Base-by-base conservation (phyloP, 805 yeast genomes). In the Metschnikowia cerradonensis region DNA sequence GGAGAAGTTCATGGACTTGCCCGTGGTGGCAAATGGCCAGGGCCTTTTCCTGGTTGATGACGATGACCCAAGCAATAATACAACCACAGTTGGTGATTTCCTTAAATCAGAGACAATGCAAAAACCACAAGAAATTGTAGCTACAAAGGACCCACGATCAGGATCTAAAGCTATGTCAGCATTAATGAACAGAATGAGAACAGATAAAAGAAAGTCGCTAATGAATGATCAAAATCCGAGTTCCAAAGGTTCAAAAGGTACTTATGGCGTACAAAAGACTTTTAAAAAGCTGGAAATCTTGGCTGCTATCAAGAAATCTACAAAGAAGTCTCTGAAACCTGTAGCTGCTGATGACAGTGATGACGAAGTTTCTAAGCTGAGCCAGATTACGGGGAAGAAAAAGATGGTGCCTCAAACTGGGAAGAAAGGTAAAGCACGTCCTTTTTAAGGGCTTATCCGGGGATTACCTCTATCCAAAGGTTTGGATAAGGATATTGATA, bases 81-180 rank as follows among this genome's bases (percentile, higher is more conserved):
- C 23, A 6, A 47, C 48, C 38, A 64, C 61, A 11, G 55, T 70
- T n/a, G 67, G 70, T 14, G 67, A 69, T 23, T 67, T 70, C 49
- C 52, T 70, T 20, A 52, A 43, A 23, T 41, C 53, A 43, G 52
- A 58, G 23, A 40, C 45, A 19, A 36, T 48, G 19, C 50, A 47
- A 7, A 35, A 34, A 20, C 47, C 52, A 30, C 47, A 30, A 34
- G 39, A n/a, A 38, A 17, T 41, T 22, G 39, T 41, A 26, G 41
- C 49, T 14, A 23, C 50, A 4, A 52, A 50, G 14, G 56, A 56
- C 22, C 41, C 53, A 7, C 32, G 52, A n/a, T 44, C 54, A 11
- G 58, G 60, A 26, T 68, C 72, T 6, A 63, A 60, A 50, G 69
- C 78, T 2, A 70, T 73, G 72, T 50, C 60, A 14, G 71, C 75